Evolutionary conservation across 202 grass and related monocot genomes (phyloP).

Genomic region (Thinopyrum obtusiflorum): DNA sequence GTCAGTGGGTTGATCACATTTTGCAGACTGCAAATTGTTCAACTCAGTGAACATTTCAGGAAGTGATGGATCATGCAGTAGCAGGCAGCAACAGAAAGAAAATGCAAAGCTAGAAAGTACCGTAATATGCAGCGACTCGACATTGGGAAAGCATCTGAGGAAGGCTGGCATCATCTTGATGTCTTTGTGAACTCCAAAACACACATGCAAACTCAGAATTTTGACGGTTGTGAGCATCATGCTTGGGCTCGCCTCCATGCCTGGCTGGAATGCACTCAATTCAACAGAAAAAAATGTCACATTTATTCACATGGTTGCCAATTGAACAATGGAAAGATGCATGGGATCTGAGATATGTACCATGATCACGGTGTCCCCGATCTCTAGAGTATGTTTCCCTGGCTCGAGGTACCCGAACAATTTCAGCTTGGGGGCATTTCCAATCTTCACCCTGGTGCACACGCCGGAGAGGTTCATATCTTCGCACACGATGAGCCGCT

Average conservation of each 20-base stretch:
- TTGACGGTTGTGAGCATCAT: conserved; percentile 24
- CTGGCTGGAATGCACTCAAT: conserved; percentile 13
- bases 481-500: conserved; percentile 21
- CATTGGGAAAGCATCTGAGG: conserved; percentile 48
- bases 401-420: too few species aligned
- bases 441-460: too few species aligned
- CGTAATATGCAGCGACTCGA: conserved; percentile 41
- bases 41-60: neutral
- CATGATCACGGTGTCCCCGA: neutral
- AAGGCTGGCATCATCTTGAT: conserved; percentile 28
- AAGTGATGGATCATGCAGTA: neutral
- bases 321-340: neutral
- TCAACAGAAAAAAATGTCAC: neutral
- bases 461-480: neutral
- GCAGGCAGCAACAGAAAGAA: neutral
- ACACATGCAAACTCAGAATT: conserved; percentile 22
- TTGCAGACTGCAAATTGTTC: neutral
- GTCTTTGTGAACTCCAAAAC: conserved; percentile 23
- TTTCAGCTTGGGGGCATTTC: too few species aligned
- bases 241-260: conserved; percentile 21
- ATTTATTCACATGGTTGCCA: neutral
- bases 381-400: too few species aligned
- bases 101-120: conserved; percentile 7
- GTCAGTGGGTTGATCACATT: neutral
- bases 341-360: neutral